phyloP scores from a whole-genome alignment of 1,139 yeast genomes.

The Yamadazyma aaseri region DNA sequence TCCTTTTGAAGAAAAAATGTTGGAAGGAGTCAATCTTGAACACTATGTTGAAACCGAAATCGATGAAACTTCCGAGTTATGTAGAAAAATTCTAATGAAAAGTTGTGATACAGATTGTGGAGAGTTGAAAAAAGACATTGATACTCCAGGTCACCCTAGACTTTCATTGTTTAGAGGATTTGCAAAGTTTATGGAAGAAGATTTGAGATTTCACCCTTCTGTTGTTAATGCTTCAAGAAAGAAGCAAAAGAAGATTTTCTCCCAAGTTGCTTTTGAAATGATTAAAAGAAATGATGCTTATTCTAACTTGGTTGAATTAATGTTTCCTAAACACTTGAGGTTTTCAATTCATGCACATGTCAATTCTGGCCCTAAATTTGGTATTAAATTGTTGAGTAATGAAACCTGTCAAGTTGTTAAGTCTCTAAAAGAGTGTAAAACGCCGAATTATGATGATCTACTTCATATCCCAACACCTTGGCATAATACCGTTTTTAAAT shows the following conservation, averaged over 20 bases:
- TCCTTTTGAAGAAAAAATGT: conserved; percentile 16
- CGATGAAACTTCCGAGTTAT: conserved; percentile 34
- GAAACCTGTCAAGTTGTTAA: conserved; percentile 39
- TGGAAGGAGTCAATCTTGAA: conserved; percentile 24
- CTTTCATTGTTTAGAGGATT: conserved; percentile 55
- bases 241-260: conserved; percentile 48
- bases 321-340: conserved; percentile 59
- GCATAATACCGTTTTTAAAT: conserved; percentile 56
- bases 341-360: conserved; percentile 62
- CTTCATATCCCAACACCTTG: conserved; percentile 67
- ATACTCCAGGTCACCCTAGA: conserved; percentile 48
- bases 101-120: conserved; percentile 44
- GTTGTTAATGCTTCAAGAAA: conserved; percentile 42
- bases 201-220: conserved; percentile 42
- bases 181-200: conserved; percentile 59
- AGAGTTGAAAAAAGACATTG: conserved; percentile 33
- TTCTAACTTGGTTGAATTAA: conserved; percentile 57
- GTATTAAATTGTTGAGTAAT: conserved; percentile 47
- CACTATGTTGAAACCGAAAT: conserved; percentile 36
- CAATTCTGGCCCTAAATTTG: conserved; percentile 59
- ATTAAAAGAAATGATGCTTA: conserved; percentile 63
- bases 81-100: conserved; percentile 36
- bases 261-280: conserved; percentile 62
- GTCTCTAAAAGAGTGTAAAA: conserved; percentile 26
- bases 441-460: conserved; percentile 38